phyloP scores from a whole-genome alignment of 345 rosid species.

The Cochlearia excelsa region DNA sequence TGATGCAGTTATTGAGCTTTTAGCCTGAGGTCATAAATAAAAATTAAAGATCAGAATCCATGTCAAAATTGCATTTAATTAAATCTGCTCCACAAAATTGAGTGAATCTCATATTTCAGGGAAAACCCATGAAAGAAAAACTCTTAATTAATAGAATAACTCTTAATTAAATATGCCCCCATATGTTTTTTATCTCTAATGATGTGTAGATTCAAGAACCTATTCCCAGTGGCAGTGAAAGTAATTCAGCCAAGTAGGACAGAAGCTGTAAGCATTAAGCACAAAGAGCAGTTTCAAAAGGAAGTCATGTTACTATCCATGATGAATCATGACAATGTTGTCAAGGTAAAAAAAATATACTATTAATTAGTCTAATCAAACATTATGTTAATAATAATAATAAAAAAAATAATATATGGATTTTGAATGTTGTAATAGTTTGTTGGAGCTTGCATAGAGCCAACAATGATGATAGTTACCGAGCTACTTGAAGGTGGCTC shows the following conservation, averaged over 20 bases:
- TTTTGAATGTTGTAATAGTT: slow-evolving; percentile 35
- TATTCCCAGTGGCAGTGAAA: slow-evolving; percentile 52
- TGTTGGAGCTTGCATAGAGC: slow-evolving; percentile 54
- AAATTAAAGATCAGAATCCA: neutral
- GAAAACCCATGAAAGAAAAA: neutral
- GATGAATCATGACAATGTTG: slow-evolving; percentile 48
- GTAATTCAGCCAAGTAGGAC: slow-evolving; percentile 41
- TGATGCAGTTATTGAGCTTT: neutral
- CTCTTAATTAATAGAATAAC: neutral
- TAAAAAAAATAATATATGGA: neutral
- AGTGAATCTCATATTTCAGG: no score
- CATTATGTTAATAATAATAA: neutral
- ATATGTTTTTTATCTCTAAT: neutral
- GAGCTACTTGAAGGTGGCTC: slow-evolving; percentile 52
- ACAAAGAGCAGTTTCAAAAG: slow-evolving; percentile 46
- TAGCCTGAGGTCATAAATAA: neutral
- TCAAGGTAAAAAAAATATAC: slow-evolving; percentile 38
- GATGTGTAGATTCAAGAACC: slow-evolving; percentile 24
- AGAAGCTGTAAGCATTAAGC: slow-evolving; percentile 29
- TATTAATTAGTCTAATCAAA: neutral
- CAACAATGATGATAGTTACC: slow-evolving; percentile 53
- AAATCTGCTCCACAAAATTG: neutral
- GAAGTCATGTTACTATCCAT: slow-evolving; percentile 53
- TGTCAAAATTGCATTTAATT: neutral
- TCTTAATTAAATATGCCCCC: neutral